phyloP scores from a whole-genome alignment of 441 rosid genomes.

The Macaranga tanarius region DNA sequence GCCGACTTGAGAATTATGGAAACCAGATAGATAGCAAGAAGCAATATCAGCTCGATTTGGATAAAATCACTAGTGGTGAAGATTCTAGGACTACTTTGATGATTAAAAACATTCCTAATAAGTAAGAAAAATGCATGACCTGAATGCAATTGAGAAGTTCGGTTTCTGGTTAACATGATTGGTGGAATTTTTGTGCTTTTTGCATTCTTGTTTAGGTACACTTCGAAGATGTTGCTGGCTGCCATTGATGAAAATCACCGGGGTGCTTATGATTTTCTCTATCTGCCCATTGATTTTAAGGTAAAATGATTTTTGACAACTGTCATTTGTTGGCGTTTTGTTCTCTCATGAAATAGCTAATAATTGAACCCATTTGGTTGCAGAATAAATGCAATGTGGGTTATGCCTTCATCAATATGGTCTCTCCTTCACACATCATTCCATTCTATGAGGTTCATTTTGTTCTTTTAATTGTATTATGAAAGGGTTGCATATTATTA shows the following conservation, averaged over 20 bases:
- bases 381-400: slow-evolving; percentile 95
- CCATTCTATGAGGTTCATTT: slow-evolving; percentile 64
- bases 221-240: slow-evolving; percentile 81
- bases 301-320: slow-evolving; percentile 33
- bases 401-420: slow-evolving; percentile 82
- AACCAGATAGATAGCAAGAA: slow-evolving; percentile 57
- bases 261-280: slow-evolving; percentile 74
- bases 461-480: slow-evolving; percentile 15
- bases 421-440: slow-evolving; percentile 71
- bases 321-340: slow-evolving; percentile 3
- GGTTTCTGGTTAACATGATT: neutral
- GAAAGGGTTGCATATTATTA: neutral
- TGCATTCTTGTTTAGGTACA: slow-evolving; percentile 49
- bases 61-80: slow-evolving; percentile 63
- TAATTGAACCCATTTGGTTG: slow-evolving; percentile 25
- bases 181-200: slow-evolving; percentile 18
- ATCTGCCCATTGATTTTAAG: slow-evolving; percentile 79
- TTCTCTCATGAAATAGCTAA: slow-evolving; percentile 10
- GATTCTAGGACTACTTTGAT: slow-evolving; percentile 77
- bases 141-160: slow-evolving; percentile 7
- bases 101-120: slow-evolving; percentile 87
- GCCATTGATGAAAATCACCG: slow-evolving; percentile 76
- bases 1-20: slow-evolving; percentile 46
- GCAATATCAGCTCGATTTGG: slow-evolving; percentile 74
- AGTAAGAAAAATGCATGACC: slow-evolving; percentile 45